Percentiles rank a stretch among this genome's conserved stretches.
These are phyloP conservation scores for Cydonia oblonga DNA, from an alignment of 331 rosid species.

Conservation along the genomic window DNA sequence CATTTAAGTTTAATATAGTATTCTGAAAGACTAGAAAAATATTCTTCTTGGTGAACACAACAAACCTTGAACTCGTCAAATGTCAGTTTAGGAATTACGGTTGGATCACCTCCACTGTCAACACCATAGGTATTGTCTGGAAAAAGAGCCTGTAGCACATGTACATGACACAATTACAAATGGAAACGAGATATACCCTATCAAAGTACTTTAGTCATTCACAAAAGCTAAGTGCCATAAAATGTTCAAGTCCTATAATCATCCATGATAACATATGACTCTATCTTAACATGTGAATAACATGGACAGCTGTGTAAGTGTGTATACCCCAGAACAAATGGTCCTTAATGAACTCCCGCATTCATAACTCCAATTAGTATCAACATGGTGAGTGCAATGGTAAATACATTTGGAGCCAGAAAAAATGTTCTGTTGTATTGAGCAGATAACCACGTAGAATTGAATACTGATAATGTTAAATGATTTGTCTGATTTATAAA, in stretches of 20 bases:
- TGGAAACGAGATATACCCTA: background rate
- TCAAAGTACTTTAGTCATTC: background rate
- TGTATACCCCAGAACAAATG: background rate
- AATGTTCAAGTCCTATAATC: background rate
- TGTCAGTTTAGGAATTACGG: slow-evolving; percentile 76
- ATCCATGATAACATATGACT: background rate
- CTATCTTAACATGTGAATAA: background rate
- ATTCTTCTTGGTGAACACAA: background rate
- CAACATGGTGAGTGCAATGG: background rate
- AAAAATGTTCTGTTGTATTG: background rate
- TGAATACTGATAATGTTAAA: background rate
- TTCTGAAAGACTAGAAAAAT: background rate
- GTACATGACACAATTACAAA: slow-evolving; percentile 7
- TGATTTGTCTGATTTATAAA: background rate
- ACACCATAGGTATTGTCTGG: slow-evolving; percentile 93
- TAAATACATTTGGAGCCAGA: background rate
- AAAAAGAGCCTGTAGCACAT: slow-evolving; percentile 68
- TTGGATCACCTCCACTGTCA: slow-evolving; percentile 98
- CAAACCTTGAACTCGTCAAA: slow-evolving; percentile 87
- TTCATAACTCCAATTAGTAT: background rate
- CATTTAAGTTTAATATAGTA: background rate
- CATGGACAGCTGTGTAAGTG: background rate
- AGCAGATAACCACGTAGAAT: background rate
- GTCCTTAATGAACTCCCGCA: background rate
- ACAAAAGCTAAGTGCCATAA: background rate